Evolutionary conservation across 805 yeast species (phyloP), one percentile per base, ranked within the genome.

Genomic region (Komagataella phaffii): DNA sequence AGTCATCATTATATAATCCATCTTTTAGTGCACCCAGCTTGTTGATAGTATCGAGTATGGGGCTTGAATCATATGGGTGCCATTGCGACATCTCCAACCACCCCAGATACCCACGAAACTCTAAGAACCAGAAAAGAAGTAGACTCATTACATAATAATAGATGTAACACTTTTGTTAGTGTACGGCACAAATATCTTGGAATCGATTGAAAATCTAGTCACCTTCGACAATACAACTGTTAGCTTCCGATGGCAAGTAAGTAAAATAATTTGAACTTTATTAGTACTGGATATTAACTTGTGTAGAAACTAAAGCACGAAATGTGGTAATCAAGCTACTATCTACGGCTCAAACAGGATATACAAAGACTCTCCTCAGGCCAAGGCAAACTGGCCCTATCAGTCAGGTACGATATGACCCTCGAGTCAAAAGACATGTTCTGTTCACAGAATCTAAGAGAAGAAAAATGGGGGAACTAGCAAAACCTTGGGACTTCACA

Each of bases 261-360:
- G 61, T 53, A 48, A 6, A 24, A 18, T 12, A 1, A 30, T 24
- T 23, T 7, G 12, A 36, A 21, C 12, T 17, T 3, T 17, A 12
- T 43, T 44, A 14, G 40, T 30, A 30, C 14, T 30, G 14, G 14
- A 30, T 30, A 30, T 8, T 30, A 30, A 30, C 40, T 10, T 44
- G 5, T 36, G 57, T 54, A 64, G 77, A 85, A 66, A 81, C 84
- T 47, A 87, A 87, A 68, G 75, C 86, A 23, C 81, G 89, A 61
- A 81, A 81, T 58, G 85, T 95, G 3, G 81, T 90, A 62, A 84
- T 91, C 53, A 88, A 88, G 66, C 76, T 91, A 56, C 72, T 90
- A 2, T 91, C 98, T 1, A 76, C 93, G 2, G 98, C 97, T 17
- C 79, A 84, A 59, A 90, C 98, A 1, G 98, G 98, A 1, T 87